phyloP scores from a whole-genome alignment of 1,284 basidiomycete species.

The Apiotrichum akiyoshidainum region DNA sequence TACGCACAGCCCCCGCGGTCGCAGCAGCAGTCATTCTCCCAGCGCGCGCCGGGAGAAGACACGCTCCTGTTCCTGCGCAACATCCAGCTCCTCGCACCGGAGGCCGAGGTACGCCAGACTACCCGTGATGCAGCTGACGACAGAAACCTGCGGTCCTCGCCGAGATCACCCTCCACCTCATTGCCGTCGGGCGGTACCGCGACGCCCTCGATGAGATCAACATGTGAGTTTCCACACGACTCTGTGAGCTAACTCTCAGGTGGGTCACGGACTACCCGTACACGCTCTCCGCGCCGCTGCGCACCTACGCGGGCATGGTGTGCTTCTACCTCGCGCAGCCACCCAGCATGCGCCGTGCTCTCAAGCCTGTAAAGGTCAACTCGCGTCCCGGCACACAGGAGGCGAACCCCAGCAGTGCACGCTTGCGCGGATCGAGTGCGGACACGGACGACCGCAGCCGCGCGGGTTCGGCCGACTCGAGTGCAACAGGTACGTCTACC shows the following conservation, averaged over 20 bases:
- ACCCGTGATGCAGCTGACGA: background rate
- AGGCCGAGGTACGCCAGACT: constrained; percentile 27
- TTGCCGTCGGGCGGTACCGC: constrained; percentile 58
- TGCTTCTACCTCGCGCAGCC: constrained; percentile 56
- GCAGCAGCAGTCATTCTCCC: constrained; percentile 6
- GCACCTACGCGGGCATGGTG: constrained; percentile 75
- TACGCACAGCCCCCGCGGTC: constrained; percentile 1
- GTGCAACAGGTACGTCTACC: background rate
- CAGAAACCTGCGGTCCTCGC: constrained; percentile 71
- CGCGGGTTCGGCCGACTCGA: background rate
- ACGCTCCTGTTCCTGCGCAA: constrained; percentile 32
- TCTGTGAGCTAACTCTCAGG: constrained; percentile 51
- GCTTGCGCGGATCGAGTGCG: background rate
- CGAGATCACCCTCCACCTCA: constrained; percentile 68
- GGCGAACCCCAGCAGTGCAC: background rate
- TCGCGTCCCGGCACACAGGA: background rate
- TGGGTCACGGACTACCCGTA: constrained; percentile 81
- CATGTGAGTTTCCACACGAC: constrained; percentile 57
- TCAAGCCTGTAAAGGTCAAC: background rate
- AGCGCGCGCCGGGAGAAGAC: constrained; percentile 9
- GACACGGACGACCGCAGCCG: background rate
- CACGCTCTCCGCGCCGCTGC: constrained; percentile 70
- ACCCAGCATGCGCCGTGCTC: constrained; percentile 7
- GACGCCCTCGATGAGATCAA: constrained; percentile 80
- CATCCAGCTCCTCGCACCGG: constrained; percentile 29